A percentile compares a stretch with the other conserved stretches of the same genome.
Conservation (phyloP, 2,329 filamentous ascomycete species). For the Penicillium sp. region DNA sequence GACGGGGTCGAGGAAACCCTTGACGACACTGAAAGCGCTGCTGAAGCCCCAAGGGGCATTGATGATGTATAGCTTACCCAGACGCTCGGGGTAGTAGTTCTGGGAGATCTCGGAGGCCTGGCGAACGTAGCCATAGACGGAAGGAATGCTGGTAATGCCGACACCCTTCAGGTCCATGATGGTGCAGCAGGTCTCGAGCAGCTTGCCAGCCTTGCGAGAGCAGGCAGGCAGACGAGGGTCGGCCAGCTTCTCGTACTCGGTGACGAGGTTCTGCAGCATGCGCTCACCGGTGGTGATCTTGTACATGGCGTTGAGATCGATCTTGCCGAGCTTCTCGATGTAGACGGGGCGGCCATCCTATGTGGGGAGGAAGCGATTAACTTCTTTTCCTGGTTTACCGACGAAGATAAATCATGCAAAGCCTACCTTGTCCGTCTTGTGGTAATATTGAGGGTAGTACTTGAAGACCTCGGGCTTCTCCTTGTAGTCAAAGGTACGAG, state of each 20-base stretch:
- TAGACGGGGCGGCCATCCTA: constrained; percentile 95
- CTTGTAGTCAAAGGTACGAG: constrained; percentile 76
- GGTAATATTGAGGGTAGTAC: constrained; percentile 98
- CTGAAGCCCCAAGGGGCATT: constrained; percentile 97
- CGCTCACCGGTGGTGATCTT: constrained; percentile 88
- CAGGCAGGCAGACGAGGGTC: constrained; percentile 92
- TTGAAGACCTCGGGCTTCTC: constrained; percentile 79
- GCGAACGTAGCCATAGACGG: constrained; percentile 83
- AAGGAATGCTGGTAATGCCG: constrained; percentile 70
- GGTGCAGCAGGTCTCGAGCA: constrained; percentile 96
- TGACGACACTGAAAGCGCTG: constrained; percentile 76
- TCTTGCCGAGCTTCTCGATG: constrained; percentile 91
- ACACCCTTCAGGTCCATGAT: constrained; percentile 98
- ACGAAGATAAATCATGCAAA: neutral
- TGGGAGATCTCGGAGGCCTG: constrained; percentile 85
- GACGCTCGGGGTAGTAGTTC: constrained; percentile 97
- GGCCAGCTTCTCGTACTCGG: constrained; percentile 94
- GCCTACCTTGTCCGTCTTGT: constrained; percentile 62
- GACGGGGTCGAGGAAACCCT: constrained; percentile 92
- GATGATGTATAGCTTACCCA: constrained; percentile 95
- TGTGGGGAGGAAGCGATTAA: neutral
- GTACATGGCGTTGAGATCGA: constrained; percentile 83
- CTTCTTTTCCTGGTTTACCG: neutral
- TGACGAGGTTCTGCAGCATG: constrained; percentile 93
- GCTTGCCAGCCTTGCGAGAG: constrained; percentile 80